Percentiles rank a stretch among this genome's conserved stretches.
These are phyloP conservation scores for Bacidia gigantensis DNA, from an alignment of 495 filamentous ascomycete genomes.

Conservation along the genomic window DNA sequence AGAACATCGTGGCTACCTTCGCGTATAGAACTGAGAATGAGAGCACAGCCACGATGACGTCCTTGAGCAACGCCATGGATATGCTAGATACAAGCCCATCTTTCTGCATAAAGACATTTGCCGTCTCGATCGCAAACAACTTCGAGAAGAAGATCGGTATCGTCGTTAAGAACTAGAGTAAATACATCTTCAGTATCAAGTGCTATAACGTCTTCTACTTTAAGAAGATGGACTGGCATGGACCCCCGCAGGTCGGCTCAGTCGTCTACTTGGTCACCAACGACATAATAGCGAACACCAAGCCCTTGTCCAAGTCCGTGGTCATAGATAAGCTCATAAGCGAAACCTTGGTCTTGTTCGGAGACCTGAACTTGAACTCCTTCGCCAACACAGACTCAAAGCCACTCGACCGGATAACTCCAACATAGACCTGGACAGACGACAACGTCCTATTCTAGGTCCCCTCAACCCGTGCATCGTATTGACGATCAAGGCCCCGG, in stretches of 20 bases:
- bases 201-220: not conserved
- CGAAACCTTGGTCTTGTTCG: not conserved
- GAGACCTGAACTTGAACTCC: no score
- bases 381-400: no score
- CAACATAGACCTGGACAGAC: no score
- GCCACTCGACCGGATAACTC: no score
- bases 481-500: no score
- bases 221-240: not conserved
- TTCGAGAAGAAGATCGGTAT: not conserved
- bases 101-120: not conserved
- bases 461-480: no score
- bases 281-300: not conserved
- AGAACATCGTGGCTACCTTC: not conserved
- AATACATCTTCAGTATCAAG: not conserved
- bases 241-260: not conserved
- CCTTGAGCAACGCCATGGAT: not conserved
- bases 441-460: no score
- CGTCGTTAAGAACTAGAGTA: not conserved
- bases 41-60: not conserved
- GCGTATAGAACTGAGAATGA: not conserved
- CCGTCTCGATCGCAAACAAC: not conserved
- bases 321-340: not conserved
- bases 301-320: not conserved
- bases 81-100: not conserved
- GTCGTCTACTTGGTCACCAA: not conserved